Evolutionary conservation across 306 rosid species (phyloP), one percentile per base, ranked within the genome.

Genomic region (Quillaja saponaria): DNA sequence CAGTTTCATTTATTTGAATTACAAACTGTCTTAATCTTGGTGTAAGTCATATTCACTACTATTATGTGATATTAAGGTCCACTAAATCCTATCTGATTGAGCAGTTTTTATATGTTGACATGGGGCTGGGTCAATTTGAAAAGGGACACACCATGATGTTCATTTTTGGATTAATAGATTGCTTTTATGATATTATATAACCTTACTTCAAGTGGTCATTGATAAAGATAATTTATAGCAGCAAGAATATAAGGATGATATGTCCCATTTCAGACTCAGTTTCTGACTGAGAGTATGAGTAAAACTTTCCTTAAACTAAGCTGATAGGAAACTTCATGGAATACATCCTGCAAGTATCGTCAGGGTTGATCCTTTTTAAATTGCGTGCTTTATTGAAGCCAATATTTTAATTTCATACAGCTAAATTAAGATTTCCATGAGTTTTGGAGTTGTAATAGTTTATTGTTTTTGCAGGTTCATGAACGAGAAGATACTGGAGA

Each of bases 401-500:
- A 34, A 13, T 63, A 45, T 12, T 13, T 56, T 41, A 28, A 40
- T 50, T 33, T 48, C 38, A 21, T 7, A 25, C 7, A 54, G 52
- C 58, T 33, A 21, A n/a, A 17, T 50, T 60, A 49, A 40, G 41
- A 46, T 41, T 41, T 7, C 31, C 63, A 15, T 18, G 9, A 45
- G 4, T 14, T 34, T 13, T 56, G 42, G 46, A 48, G 68, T 47
- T 50, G 40, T 55, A 61, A 55, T 49, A 58, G 55, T 70, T 70
- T 51, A 56, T 66, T 55, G 4, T 50, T 60, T 62, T 69, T 83
- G 55, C 78, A 91, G 97, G 96, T 91, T 64, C 97, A 88, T 59
- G 97, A 91, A 68, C 73, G 81, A 49, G 25, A 80, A 28, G 94
- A 90, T 76, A 85, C 85, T 19, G 92, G 87, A 13, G 94, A 90